Evolutionary conservation across 352 stramenopile species (phyloP).

Genomic region (Globisporangium megalacanthum): DNA sequence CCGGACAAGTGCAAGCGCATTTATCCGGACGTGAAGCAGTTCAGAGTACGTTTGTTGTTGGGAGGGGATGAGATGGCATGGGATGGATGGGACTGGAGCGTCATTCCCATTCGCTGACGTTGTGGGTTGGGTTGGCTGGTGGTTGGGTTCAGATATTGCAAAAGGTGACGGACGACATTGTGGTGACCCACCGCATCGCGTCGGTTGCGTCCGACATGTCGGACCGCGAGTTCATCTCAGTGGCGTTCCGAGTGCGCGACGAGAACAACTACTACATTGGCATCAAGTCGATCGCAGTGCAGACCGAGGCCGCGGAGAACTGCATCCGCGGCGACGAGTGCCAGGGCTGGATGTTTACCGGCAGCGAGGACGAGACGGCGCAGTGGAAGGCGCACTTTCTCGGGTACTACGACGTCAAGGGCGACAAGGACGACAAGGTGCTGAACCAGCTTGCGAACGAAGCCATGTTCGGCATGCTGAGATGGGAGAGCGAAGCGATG

Average conservation of each 20-base stretch:
- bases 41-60: conserved; percentile 42
- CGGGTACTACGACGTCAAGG: conserved; percentile 80
- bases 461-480: conserved; percentile 81
- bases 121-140: background rate
- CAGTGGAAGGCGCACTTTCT: conserved; percentile 77
- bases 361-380: conserved; percentile 50
- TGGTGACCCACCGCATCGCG: conserved; percentile 71
- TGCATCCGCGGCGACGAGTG: conserved; percentile 79
- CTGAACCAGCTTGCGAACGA: conserved; percentile 79
- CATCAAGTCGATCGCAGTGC: conserved; percentile 65
- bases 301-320: conserved; percentile 68
- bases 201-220: conserved; percentile 68
- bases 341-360: conserved; percentile 83
- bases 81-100: background rate
- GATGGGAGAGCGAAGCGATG: conserved; percentile 84
- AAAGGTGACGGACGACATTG: conserved; percentile 81
- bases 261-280: conserved; percentile 77
- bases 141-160: conserved; percentile 43
- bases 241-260: conserved; percentile 68
- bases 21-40: conserved; percentile 80
- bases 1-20: conserved; percentile 80
- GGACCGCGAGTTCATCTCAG: conserved; percentile 75
- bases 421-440: conserved; percentile 80
- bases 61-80: too few species aligned
- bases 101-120: conserved; percentile 5